Percentiles rank a stretch among this genome's conserved stretches.
These are phyloP conservation scores for Citrus sinensis DNA, from an alignment of 345 rosid genomes.

Conservation along the genomic window DNA sequence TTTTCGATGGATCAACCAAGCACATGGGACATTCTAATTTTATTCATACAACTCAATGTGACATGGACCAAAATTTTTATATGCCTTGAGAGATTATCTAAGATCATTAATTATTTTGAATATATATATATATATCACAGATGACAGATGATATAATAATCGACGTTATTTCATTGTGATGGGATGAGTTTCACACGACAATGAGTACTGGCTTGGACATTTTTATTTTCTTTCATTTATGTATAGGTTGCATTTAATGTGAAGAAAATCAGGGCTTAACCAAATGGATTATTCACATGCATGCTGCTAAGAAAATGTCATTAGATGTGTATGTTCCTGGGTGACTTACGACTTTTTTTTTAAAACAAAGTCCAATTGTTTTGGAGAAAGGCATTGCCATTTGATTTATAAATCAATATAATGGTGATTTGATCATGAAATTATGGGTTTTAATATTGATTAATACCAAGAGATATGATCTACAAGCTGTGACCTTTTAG, in stretches of 20 bases:
- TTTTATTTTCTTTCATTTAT: background rate
- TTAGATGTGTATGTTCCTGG: background rate
- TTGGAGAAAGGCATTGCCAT: background rate
- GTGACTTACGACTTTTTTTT: background rate
- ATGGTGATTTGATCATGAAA: background rate
- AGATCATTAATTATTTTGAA: background rate
- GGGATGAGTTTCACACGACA: no score
- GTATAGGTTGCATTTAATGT: background rate
- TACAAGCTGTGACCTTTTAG: background rate
- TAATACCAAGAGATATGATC: background rate
- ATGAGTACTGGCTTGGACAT: no score
- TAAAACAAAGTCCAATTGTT: background rate
- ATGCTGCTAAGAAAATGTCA: background rate
- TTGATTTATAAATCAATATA: background rate
- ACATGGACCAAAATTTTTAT: background rate
- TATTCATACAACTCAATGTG: background rate
- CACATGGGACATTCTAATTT: slow-evolving; percentile 6
- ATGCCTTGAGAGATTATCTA: background rate
- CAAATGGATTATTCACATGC: background rate
- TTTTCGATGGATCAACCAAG: slow-evolving; percentile 3
- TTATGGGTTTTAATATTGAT: background rate
- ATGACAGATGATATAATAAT: background rate
- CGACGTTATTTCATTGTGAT: no score
- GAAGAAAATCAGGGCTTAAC: background rate
- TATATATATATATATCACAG: background rate